Evolutionary conservation across 2,329 filamentous ascomycete genomes (phyloP), one percentile per base, ranked within the genome.

Genomic region (Fusarium keratoplasticum): DNA sequence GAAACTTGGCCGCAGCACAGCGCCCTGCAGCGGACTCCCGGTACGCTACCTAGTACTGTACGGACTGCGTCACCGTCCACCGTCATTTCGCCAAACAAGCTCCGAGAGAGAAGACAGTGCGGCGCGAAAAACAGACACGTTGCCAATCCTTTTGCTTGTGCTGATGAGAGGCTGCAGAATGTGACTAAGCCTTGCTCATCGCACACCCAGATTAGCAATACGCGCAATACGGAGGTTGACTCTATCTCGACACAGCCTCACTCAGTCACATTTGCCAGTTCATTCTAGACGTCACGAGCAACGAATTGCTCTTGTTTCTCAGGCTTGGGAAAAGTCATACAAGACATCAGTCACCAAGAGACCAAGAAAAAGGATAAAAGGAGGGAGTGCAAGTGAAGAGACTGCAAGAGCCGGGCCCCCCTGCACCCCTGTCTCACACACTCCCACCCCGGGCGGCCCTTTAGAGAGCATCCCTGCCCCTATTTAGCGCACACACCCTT

Each of bases 121-220:
- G 71, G 54, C 58, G 52, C 61, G 54, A 57, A 67, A 33, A 29
- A 7, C 9, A 42, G 25, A 20, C 40, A 78, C 77, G 66, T 76
- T 80, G 67, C 33, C 61, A 54, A 64, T 63, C 57, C 61, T 61
- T 74, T 70, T 64, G 69, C 40, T 42, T 20, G 40, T 42, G 40
- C 70, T 38, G 55, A 36, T 58, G 66, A 73, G 35, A 73, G 75
- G 73, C 73, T 57, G 70, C 58, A 42, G 18, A 55, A 54, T 52
- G 76, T 78, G 71, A 77, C 76, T 78, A 78, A 77, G 69, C 74
- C 27, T 64, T 64, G 18, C 67, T 76, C 71, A 73, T 67, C 63
- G 62, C 74, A 69, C 64, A 42, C 67, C 62, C 42, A 69, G 71
- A 74, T 74, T 74, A 74, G 31, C 71, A 74, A 74, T 71, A 61